Percentiles rank a stretch among this genome's conserved stretches.
Conservation (phyloP, 495 filamentous ascomycete genomes). For the Tuber borchii region DNA sequence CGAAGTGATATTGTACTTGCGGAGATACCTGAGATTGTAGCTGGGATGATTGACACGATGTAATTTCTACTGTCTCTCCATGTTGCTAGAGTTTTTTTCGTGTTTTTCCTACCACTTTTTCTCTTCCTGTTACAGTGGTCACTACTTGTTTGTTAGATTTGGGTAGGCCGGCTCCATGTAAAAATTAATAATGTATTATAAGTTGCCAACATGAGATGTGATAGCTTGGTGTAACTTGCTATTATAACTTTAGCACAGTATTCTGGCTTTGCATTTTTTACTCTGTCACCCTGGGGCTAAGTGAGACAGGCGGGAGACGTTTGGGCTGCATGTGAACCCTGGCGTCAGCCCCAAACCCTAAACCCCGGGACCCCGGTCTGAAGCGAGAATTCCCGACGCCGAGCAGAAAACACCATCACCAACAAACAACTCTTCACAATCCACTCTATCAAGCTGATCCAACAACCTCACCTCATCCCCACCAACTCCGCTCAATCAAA, state of each 20-base stretch:
- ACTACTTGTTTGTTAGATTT: not conserved
- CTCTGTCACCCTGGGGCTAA: not conserved
- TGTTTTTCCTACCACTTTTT: not conserved
- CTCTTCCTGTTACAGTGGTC: not conserved
- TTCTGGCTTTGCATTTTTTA: not conserved
- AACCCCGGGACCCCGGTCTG: constrained; percentile 11
- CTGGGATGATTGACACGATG: not conserved
- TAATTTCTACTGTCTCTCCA: not conserved
- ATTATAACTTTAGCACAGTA: not conserved
- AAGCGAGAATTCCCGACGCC: constrained; percentile 21
- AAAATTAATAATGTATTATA: constrained; percentile 1
- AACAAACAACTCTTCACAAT: constrained; percentile 9
- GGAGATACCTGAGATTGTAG: not conserved
- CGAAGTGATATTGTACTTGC: not conserved
- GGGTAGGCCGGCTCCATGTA: not conserved
- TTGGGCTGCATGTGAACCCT: not conserved
- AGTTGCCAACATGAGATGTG: not conserved
- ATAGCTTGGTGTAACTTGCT: not conserved
- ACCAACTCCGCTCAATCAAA: constrained; percentile 15
- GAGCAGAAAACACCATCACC: constrained; percentile 24
- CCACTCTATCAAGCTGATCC: constrained; percentile 9
- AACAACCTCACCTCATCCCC: constrained; percentile 8
- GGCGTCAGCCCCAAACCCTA: constrained; percentile 23
- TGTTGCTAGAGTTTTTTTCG: not conserved
- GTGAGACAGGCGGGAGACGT: not conserved